These are phyloP conservation scores for Nakazawaea populi DNA, from an alignment of 805 yeast genomes.

Conservation along the genomic window DNA sequence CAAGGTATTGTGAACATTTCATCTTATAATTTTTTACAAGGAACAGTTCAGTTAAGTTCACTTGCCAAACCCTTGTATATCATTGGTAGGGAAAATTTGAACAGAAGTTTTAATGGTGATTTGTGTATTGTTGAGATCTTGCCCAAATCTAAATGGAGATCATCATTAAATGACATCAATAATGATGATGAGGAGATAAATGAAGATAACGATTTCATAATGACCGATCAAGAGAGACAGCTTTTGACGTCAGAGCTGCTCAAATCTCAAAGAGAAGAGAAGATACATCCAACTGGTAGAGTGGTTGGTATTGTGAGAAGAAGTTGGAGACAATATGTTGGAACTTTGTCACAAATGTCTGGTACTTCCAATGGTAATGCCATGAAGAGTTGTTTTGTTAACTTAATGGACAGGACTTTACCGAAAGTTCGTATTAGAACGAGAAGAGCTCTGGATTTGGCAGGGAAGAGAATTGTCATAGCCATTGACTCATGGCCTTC, in stretches of 20 bases:
- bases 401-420: conserved; percentile 81
- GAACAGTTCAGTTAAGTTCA: conserved; percentile 63
- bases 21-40: conserved; percentile 85
- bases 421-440: conserved; percentile 87
- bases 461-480: conserved; percentile 88
- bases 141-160: conserved; percentile 83
- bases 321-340: conserved; percentile 95
- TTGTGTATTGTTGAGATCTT: conserved; percentile 84
- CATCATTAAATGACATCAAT: conserved; percentile 65
- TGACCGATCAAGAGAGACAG: conserved; percentile 67
- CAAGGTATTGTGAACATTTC: conserved; percentile 82
- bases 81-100: conserved; percentile 76
- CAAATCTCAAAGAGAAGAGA: conserved; percentile 44
- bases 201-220: conserved; percentile 36
- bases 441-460: conserved; percentile 72
- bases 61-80: conserved; percentile 79
- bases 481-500: conserved; percentile 93
- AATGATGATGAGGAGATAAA: conserved; percentile 60
- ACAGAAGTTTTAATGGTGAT: conserved; percentile 91
- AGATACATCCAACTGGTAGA: conserved; percentile 85
- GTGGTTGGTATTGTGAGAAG: conserved; percentile 85
- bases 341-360: conserved; percentile 73
- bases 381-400: conserved; percentile 73
- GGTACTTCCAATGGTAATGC: conserved; percentile 54
- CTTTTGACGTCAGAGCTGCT: conserved; percentile 74